Evolutionary conservation across 2,329 filamentous ascomycete genomes (phyloP).

Genomic region (Lasiodiplodia gonubiensis): DNA sequence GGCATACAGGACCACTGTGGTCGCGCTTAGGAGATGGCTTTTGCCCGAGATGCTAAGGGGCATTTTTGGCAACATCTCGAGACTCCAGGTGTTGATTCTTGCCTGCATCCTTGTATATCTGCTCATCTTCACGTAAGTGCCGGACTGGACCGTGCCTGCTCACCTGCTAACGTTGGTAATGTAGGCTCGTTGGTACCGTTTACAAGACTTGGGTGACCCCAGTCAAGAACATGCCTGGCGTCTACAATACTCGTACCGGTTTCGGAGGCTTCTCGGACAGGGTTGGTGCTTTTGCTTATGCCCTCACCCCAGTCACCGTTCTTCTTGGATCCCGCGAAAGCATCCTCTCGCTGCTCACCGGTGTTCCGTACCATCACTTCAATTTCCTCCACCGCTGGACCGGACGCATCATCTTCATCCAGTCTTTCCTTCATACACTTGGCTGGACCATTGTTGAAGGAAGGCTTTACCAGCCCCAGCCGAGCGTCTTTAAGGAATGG

Average conservation of each 20-base stretch:
- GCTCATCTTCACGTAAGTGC: constrained; percentile 63
- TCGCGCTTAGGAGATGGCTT: constrained; percentile 58
- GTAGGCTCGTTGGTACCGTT: constrained; percentile 65
- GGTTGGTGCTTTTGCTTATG: constrained; percentile 73
- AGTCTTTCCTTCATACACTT: constrained; percentile 72
- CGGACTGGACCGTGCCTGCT: background rate
- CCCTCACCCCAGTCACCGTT: constrained; percentile 73
- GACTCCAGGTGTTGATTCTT: constrained; percentile 70
- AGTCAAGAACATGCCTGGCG: constrained; percentile 58
- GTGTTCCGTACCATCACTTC: constrained; percentile 77
- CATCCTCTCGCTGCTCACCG: constrained; percentile 71
- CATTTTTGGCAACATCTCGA: constrained; percentile 71
- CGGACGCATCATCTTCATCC: constrained; percentile 73
- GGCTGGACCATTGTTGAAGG: constrained; percentile 72
- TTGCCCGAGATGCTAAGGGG: constrained; percentile 64
- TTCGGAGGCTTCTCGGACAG: constrained; percentile 73
- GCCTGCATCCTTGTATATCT: constrained; percentile 66
- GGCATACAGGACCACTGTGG: constrained; percentile 45
- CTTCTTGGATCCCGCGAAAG: constrained; percentile 72
- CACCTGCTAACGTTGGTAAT: background rate
- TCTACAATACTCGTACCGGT: constrained; percentile 68
- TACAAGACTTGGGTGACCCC: constrained; percentile 75
- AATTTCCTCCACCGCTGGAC: constrained; percentile 80
- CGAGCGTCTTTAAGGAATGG: constrained; percentile 61
- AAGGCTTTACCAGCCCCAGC: constrained; percentile 74